Base-by-base conservation (phyloP, 2,329 filamentous ascomycete species). In the Zymoseptoria tritici region DNA sequence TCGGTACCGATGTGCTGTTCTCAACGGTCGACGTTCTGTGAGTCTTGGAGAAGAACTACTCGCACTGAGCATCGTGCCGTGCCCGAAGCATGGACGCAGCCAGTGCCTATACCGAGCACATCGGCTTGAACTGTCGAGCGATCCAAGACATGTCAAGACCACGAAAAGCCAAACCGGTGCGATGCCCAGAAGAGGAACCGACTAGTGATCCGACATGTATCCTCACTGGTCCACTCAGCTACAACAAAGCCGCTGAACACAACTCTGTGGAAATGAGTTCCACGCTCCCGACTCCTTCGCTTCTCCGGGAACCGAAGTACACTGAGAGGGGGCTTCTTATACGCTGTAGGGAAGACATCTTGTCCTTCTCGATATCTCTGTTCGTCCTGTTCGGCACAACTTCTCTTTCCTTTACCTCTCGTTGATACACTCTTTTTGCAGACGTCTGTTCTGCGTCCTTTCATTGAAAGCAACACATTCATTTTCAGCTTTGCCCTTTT, bases 381-480 rank as follows among this genome's bases (percentile, higher is more conserved):
- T 22, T 52, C 7, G 5, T 21, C 13, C 19, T 2, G 20, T 52
- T 24, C 20, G 20, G 16, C 50, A 52, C 50, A 2, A 9, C 19
- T 21, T 21, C 9, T 13, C 20, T 11, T 51, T 20, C 19, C n/a
- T 7, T 24, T 53, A 8, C 52, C 4, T 53, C 52, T 19, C 22
- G 9, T 53, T 9, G 21, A 24, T 4, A n/a, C 16, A n/a, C 8
- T 13, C 22, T 31, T 53, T n/a, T 53, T 24, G 22, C 22, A 26
- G 52, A 31, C 52, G 11, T 53, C 29, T 29, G 52, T 53, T 31
- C 52, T 29, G 52, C 52, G 52, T 53, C 52, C 52, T 53, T 53
- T 53, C 51, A 53, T 53, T 53, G 52, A 53, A 21, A 52, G 9
- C 19, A 52, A 52, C 20, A 52, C 22, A 11, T 52, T 24, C 19